A percentile compares a stretch with the other conserved stretches of the same genome.
These are phyloP conservation scores for Monosporascus sp. DNA, from an alignment of 2,329 filamentous ascomycete genomes.

Conservation along the genomic window DNA sequence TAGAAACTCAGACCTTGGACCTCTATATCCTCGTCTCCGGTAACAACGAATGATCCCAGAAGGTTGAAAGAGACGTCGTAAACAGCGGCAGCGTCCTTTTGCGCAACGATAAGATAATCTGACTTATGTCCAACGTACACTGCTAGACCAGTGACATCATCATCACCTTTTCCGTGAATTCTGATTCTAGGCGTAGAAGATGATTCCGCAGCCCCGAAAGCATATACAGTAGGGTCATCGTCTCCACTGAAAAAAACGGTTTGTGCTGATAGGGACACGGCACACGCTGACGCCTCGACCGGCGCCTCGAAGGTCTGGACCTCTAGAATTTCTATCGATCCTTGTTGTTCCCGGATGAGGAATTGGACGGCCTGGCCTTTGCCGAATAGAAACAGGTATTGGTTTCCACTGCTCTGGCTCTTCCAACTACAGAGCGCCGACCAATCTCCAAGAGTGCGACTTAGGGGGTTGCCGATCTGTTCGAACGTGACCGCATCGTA, in stretches of 20 bases:
- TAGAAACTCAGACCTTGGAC: slow-evolving; percentile 36
- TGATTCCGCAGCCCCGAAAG: slow-evolving; percentile 33
- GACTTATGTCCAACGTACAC: slow-evolving; percentile 30
- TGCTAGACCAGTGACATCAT: slow-evolving; percentile 36
- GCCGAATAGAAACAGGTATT: slow-evolving; percentile 41
- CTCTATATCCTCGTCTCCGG: slow-evolving; percentile 35
- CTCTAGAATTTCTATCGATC: slow-evolving; percentile 31
- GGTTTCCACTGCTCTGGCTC: slow-evolving; percentile 30
- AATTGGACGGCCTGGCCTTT: slow-evolving; percentile 34
- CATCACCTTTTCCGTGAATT: slow-evolving; percentile 28
- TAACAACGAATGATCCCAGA: slow-evolving; percentile 31
- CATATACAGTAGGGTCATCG: slow-evolving; percentile 31
- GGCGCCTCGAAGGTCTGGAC: slow-evolving; percentile 37
- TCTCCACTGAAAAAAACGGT: slow-evolving; percentile 35
- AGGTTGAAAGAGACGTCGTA: slow-evolving; percentile 31
- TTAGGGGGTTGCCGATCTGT: slow-evolving; percentile 25
- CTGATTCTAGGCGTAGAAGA: slow-evolving; percentile 29
- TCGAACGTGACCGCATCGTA: slow-evolving; percentile 29
- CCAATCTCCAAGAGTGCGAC: slow-evolving; percentile 38
- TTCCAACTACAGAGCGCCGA: slow-evolving; percentile 41
- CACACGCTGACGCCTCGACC: slow-evolving; percentile 38
- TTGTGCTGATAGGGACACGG: slow-evolving; percentile 29
- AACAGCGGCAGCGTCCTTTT: slow-evolving; percentile 30
- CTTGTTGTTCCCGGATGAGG: slow-evolving; percentile 26
- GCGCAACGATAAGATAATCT: slow-evolving; percentile 37